phyloP scores from a whole-genome alignment of 2,329 filamentous ascomycete species.

The Verticillium dahliae region DNA sequence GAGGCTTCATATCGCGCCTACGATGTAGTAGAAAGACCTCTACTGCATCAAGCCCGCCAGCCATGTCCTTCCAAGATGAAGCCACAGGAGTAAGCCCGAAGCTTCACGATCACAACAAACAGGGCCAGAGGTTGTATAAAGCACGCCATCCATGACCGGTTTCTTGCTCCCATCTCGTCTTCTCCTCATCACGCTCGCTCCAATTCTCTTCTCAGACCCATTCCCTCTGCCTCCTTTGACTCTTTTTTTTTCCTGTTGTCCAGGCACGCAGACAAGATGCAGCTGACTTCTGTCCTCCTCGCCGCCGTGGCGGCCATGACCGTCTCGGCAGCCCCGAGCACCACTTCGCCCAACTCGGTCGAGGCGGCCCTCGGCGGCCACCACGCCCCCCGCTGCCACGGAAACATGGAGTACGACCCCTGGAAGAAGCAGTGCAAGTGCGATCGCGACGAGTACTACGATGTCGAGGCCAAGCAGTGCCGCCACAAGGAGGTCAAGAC shows the following conservation, averaged over 20 bases:
- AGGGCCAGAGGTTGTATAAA: background rate
- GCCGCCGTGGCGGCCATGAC: background rate
- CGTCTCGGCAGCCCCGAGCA: background rate
- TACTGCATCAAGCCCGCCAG: background rate
- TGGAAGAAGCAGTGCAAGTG: conserved; percentile 2
- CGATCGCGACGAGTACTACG: conserved; percentile 1
- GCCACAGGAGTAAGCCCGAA: background rate
- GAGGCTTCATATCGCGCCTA: background rate
- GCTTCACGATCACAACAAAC: background rate
- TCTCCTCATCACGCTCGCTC: background rate
- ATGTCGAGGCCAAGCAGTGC: background rate
- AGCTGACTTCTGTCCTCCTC: background rate
- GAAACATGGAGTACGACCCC: conserved; percentile 1
- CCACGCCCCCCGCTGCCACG: background rate
- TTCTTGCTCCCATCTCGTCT: background rate
- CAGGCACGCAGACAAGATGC: background rate
- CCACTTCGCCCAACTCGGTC: background rate
- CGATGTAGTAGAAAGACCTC: background rate
- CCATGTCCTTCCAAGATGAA: background rate
- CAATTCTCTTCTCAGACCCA: background rate
- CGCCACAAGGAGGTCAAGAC: conserved; percentile 3
- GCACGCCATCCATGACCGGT: background rate
- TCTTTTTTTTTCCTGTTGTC: background rate
- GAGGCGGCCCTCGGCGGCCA: background rate
- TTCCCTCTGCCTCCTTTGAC: background rate